A percentile compares a stretch with the other conserved stretches of the same genome.
Evolutionary conservation across 371 early-diverging fungal species (phyloP).

Genomic region (Funneliformis caledonium): DNA sequence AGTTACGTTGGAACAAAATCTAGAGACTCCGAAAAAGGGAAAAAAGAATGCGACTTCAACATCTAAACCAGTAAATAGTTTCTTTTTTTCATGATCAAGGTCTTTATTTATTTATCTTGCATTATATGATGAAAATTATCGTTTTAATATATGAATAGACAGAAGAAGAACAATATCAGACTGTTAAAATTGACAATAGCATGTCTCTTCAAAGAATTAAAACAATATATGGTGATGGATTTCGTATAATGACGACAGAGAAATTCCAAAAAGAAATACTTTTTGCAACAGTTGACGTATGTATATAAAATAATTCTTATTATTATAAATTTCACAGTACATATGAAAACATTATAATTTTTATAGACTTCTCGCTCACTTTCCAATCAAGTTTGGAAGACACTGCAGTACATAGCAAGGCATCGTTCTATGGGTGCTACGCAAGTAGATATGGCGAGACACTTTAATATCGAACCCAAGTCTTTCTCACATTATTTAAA

Average conservation of each 20-base stretch:
- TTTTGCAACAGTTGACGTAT: constrained; percentile 26
- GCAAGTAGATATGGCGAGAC: constrained; percentile 32
- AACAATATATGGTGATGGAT: constrained; percentile 7
- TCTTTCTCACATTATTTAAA: constrained; percentile 34
- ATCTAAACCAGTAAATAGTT: neutral
- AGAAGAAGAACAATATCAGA: neutral
- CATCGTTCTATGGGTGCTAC: constrained; percentile 26
- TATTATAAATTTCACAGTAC: neutral
- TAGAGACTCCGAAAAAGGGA: neutral
- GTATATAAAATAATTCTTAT: neutral
- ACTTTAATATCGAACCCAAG: constrained; percentile 28
- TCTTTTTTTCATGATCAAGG: neutral
- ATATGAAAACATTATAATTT: neutral
- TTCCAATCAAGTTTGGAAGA: neutral
- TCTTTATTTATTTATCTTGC: too few relatives aligned
- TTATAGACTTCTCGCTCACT: constrained; percentile 17
- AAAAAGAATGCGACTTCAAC: neutral
- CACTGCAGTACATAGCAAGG: constrained; percentile 26
- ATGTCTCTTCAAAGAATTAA: constrained; percentile 14
- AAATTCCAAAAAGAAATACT: constrained; percentile 11
- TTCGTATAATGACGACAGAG: constrained; percentile 7
- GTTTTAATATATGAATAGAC: neutral
- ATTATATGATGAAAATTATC: too few relatives aligned
- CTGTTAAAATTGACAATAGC: neutral
- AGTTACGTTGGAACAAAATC: neutral